Percentiles rank a stretch among this genome's conserved stretches.
Conservation (phyloP, 495 filamentous ascomycete species). For the Trichoderma gamsii region DNA sequence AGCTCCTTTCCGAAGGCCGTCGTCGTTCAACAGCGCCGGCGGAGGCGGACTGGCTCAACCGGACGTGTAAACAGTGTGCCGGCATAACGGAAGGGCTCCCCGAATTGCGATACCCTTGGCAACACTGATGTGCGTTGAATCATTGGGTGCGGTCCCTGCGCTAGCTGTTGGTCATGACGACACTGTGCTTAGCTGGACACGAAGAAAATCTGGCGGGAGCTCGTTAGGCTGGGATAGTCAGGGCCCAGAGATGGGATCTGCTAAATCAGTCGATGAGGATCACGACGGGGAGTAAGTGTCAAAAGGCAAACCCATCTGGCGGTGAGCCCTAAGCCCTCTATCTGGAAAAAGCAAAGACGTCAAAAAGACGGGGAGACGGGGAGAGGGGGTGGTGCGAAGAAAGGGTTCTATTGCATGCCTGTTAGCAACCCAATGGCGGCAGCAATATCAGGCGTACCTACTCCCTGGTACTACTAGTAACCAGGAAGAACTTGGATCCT, state of each 20-base stretch:
- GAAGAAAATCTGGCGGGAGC: not conserved
- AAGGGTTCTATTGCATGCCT: not conserved
- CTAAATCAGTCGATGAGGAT: slow-evolving; percentile 13
- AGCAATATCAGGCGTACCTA: not conserved
- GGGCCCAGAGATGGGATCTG: slow-evolving; percentile 9
- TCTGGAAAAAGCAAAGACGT: not conserved
- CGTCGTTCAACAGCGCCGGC: not conserved
- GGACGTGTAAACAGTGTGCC: not conserved
- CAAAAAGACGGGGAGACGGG: not conserved
- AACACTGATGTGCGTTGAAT: slow-evolving; percentile 1
- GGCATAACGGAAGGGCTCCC: not conserved
- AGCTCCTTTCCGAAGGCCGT: slow-evolving; percentile 6
- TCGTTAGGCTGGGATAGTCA: not conserved
- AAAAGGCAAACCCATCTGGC: not conserved
- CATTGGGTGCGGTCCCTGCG: slow-evolving; percentile 7
- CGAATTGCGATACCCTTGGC: not conserved
- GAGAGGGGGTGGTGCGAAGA: not conserved
- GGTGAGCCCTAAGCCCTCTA: not conserved
- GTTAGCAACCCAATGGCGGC: not conserved
- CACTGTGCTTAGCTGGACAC: not conserved
- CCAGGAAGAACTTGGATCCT: not conserved
- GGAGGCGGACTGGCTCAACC: slow-evolving; percentile 8
- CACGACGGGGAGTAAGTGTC: not conserved
- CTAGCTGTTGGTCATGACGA: slow-evolving; percentile 9
- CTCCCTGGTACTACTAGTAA: too few relatives aligned